Evolutionary conservation across 2,329 filamentous ascomycete genomes (phyloP), one percentile per base, ranked within the genome.

Genomic region (Dryadomyces quercivorus): DNA sequence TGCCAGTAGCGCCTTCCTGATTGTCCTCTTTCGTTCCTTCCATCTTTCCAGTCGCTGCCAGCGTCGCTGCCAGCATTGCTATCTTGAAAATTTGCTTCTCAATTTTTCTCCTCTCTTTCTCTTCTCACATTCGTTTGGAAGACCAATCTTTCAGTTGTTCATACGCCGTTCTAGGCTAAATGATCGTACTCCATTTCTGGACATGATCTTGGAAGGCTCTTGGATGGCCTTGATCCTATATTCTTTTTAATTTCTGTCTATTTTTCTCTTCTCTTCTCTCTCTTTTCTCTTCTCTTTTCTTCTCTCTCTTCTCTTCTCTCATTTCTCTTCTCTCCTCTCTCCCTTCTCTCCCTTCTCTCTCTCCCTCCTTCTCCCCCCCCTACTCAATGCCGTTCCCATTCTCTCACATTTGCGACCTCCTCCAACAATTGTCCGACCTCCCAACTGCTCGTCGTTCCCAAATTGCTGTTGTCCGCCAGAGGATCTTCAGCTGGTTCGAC

Each of bases 341-440:
- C 8, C 18, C 40, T 16, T 21, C 18, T 40, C 34, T 40, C 21
- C 10, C 15, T 51, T 10, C n/a, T 36, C 15, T 38, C 6, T 26
- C 13, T 34, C 16, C n/a, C 20, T 31, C 26, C 4, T 10, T 43
- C 26, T 51, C 15, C n/a, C n/a, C 2, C 15, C 34, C 5, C 26
- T 52, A 43, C 18, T 56, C 43, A 51, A 86, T 86, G 83, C 75
- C 81, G 20, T 74, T 89, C 59, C 73, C 73, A 1, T 95, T 93
- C 66, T 70, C 74, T n/a, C 73, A 77, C 57, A 71, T 94, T 48
- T 92, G 87, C 70, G 80, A 86, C 58, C 73, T 95, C 4, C 74
- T 95, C 46, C 81, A 90, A 57, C 70, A 75, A 22, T 73, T 90
- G 16, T 81, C 90, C 2, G 66, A 70, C 56, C 49, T 61, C 63